Base-by-base conservation (phyloP, 176 grass and related monocot species). In the Alopecurus myosuroides region DNA sequence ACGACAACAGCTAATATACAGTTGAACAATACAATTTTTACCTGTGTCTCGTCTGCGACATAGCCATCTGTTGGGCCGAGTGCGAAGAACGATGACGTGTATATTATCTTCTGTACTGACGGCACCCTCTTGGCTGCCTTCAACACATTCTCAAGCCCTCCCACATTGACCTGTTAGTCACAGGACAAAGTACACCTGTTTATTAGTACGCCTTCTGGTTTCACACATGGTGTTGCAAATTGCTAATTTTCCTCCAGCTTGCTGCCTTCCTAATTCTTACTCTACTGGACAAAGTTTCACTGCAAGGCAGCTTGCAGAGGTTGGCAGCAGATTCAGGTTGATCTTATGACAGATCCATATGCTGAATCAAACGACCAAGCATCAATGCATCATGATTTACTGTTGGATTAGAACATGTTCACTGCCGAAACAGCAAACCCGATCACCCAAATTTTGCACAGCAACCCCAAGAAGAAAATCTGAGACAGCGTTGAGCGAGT, bases 11-110 rank as follows among this genome's bases (percentile, higher is more conserved):
- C 18, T 7, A 70, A 75, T 1, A 75, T 1, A 63, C 25, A 46
- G 55, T 28, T 78, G 4, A 68, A 45, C 3, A 72, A 37, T 44
- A 86, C 71, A 17, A 46, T 70, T 37, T 37, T 44, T 45, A 94
- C 97, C 91, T 96, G 97, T 61, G 84, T 91, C 86, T 99, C 97
- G n/a, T 96, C 97, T 72, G 91, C 84, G 46, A 99, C 82, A 63
- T 89, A 94, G 18, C 97, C 93, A 84, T 96, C 78, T 0, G 93
- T 99, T 33, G 93, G 83, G 19, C 97, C 97, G 33, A 99, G 37
- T 5, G 93, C 93, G n/a, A 96, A 96, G 86, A 90, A 94, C 0
- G 91, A 94, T 3, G 97, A 98, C 4, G 97, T 98, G 30, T 98
- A 96, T 46, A 98, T 52, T 26, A 98, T 84, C 74, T 94, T 98